Evolutionary conservation across 768 basidiomycete genomes (phyloP), one percentile per base, ranked within the genome.

Genomic region (Amanita molliuscula): DNA sequence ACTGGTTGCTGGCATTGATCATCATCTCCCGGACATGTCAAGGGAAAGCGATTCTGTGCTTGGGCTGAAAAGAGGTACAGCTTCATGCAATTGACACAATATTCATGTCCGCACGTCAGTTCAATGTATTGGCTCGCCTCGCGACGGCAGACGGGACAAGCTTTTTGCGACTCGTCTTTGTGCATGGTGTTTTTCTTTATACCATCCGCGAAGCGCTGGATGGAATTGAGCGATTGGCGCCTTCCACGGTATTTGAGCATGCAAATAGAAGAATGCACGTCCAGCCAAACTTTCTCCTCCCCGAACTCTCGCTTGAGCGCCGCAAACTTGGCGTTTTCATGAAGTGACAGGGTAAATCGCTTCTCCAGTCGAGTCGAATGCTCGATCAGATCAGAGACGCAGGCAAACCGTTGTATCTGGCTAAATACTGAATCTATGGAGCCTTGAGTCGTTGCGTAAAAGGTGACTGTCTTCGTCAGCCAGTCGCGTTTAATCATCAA

Each of bases 21-120:
- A 1, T 76, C 76, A 52, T 78, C 63, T 1, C 81, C 85, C 36
- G 85, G 72, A 56, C 86, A 88, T 10, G 59, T 68, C 6, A 88
- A 59, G 0, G 86, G 85, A 64, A 87, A 85, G 0, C 52, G 61
- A 51, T 67, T 66, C 21, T 59, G 59, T 16, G 73, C 69, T 9
- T 58, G 54, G 0, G 73, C 72, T 9, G 70, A 71, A 11, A 61
- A 58, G 31, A 79, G 58, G 55, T 73, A 75, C 55, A 75, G 75
- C 7, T 63, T 67, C 21, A 78, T 50, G 51, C 78, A 80, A 16
- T 61, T 63, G 5, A 66, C 63, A 55, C 78, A 80, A 53, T 76
- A 77, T 7, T 64, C 56, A 54, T 79, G 78, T 7, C 70, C 69
- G 51, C 78, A 80, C 0, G 59, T 63, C 18, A 79, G 63, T 21